These are phyloP conservation scores for Coffea eugenioides DNA, from an alignment of 257 asterid genomes.

Conservation along the genomic window DNA sequence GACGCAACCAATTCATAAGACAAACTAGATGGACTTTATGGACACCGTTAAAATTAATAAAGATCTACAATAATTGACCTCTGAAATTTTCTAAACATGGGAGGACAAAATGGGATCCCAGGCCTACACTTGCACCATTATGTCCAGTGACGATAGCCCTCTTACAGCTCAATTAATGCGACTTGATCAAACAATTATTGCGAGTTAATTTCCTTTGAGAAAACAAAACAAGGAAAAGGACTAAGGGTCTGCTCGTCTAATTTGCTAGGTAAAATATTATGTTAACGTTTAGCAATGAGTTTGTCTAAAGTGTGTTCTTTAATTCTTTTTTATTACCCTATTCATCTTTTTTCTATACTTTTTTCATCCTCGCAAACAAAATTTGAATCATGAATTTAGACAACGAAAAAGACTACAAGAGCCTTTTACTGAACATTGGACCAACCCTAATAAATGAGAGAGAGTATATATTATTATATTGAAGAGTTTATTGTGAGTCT, in stretches of 20 bases:
- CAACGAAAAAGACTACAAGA: no score
- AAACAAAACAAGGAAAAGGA: not conserved
- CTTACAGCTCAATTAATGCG: not conserved
- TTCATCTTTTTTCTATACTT: no score
- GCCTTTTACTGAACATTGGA: no score
- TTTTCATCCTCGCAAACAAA: no score
- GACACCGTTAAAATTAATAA: constrained; percentile 2
- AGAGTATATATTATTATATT: no score
- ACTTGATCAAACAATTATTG: not conserved
- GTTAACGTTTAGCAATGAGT: not conserved
- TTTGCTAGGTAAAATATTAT: not conserved
- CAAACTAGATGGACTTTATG: not conserved
- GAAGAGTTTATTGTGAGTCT: no score
- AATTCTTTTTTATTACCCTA: no score
- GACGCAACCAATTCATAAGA: constrained; percentile 15
- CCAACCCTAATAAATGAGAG: no score
- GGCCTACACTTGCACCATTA: not conserved
- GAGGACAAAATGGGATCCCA: not conserved
- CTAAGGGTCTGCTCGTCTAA: not conserved
- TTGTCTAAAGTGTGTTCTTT: no score
- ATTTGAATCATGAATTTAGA: no score
- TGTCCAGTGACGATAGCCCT: not conserved
- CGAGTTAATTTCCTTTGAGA: not conserved
- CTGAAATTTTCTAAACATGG: not conserved
- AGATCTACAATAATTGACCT: constrained; percentile 10